phyloP scores from a whole-genome alignment of 1,139 yeast genomes.

The Candida albicans region DNA sequence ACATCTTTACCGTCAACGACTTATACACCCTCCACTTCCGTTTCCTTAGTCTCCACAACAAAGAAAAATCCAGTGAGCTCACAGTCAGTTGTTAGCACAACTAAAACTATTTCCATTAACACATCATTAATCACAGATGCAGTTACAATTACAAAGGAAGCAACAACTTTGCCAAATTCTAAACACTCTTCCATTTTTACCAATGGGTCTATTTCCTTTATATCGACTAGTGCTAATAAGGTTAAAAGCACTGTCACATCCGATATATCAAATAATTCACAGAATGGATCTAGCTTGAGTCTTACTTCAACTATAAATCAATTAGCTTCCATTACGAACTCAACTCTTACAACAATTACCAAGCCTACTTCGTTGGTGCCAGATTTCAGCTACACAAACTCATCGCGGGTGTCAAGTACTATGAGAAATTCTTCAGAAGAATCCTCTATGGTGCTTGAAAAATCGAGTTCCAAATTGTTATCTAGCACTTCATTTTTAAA shows the following conservation, averaged over 20 bases:
- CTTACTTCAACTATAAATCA: neutral
- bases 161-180: slow-evolving; percentile 2
- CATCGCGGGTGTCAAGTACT: neutral
- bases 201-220: neutral
- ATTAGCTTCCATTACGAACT: neutral
- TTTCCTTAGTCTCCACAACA: slow-evolving; percentile 22
- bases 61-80: slow-evolving; percentile 30
- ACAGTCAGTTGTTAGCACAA: slow-evolving; percentile 18
- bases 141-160: slow-evolving; percentile 10
- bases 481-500: neutral
- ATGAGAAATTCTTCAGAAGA: neutral
- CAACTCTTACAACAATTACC: neutral
- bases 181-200: neutral
- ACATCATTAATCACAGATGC: slow-evolving; percentile 13
- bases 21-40: slow-evolving; percentile 19
- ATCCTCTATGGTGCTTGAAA: neutral
- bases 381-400: neutral
- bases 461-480: neutral
- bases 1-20: slow-evolving; percentile 24
- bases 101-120: slow-evolving; percentile 15
- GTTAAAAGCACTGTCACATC: no score
- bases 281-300: neutral
- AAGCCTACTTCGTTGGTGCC: slow-evolving; percentile 1
- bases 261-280: no score
- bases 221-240: neutral